Evolutionary conservation across 2,329 filamentous ascomycete genomes (phyloP), one percentile per base, ranked within the genome.

Genomic region (Calycina herbarum): DNA sequence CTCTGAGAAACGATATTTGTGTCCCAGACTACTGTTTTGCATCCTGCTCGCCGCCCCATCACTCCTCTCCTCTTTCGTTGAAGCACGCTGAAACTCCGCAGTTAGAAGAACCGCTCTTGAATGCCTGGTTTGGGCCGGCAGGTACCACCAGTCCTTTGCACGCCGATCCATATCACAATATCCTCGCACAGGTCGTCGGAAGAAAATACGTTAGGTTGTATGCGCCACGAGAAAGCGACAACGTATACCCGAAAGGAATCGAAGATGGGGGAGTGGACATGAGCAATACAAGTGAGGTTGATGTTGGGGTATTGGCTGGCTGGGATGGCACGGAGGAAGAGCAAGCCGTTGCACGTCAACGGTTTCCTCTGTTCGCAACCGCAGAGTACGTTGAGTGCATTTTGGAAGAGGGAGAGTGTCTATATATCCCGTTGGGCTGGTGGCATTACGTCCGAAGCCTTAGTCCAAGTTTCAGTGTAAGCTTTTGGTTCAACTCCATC

Each of bases 391-490:
- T 91, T 40, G 95, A 99, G 74, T 89, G 89, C 64, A 84, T 98
- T 1, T 79, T 99, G 5, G 86, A 84, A 35, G 89, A 91, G 0
- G 95, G 94, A 0, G 93, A 99, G 62, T 90, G 88, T 69, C 76
- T 99, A 62, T 95, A 97, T 76, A 92, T 99, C 62, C 95, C 95
- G 0, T 84, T 92, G 5, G 95, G 94, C 0, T 99, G 95, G 94
- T 99, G 95, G 95, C 95, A 99, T 81, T 98, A 97, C 77, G 92
- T 98, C 3, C 84, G 91, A 66, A 93, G 93, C 60, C 76, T 98
- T 73, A 93, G 87, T 64, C 86, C 92, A 24, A 97, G 94, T 75
- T 94, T 96, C 74, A 97, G 94, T 71, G 93, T 98, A 13, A 97
- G 93, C 75, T 98, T 97, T 75, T 99, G 95, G 95, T 99, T 92